Evolutionary conservation across 805 yeast genomes (phyloP), one percentile per base, ranked within the genome.

Genomic region (Ogataea pilisensis): DNA sequence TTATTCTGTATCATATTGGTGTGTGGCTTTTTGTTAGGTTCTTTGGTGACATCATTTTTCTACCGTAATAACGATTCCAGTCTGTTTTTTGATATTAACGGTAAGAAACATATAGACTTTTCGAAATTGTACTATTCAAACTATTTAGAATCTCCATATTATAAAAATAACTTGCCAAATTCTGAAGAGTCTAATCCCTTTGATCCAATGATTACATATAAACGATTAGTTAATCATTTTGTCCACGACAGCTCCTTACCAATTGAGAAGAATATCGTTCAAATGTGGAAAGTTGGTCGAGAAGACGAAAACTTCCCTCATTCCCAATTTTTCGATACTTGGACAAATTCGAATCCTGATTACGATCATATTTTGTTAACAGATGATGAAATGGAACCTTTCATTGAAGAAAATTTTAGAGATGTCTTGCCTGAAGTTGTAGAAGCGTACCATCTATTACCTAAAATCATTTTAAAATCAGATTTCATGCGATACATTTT

Each of bases 401-500:
- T 34, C 9, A 37, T 45, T n/a, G 36, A 39, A 16, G 39, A 36
- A 13, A 29, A 19, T 62, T 51, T 43, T 34, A 14, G 25, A 7
- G 22, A 41, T 11, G 44, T 48, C 2, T 42, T 71, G 6, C 80
- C 81, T 0, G 76, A 72, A 41, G 55, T 76, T 21, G 50, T 70
- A 8, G 70, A 67, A 34, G 66, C 78, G 3, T 74, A 61, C 52
- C 69, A 70, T 39, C 44, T 52, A 12, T 53, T 76, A 39, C 81
- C 82, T 0, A 74, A 70, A 51, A 65, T 61, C n/a, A 65, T 70
- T 20, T 54, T 70, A 41, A 58, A 59, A 44, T 71, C 73, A 58
- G 80, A 76, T 49, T 75, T 75, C 44, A 68, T 73, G 55, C 57
- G 80, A 35, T 76, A 76, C 49, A 59, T 73, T 41, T 65, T 73